Evolutionary conservation across 1,284 basidiomycete species (phyloP).

Genomic region (Coniophora puteana): DNA sequence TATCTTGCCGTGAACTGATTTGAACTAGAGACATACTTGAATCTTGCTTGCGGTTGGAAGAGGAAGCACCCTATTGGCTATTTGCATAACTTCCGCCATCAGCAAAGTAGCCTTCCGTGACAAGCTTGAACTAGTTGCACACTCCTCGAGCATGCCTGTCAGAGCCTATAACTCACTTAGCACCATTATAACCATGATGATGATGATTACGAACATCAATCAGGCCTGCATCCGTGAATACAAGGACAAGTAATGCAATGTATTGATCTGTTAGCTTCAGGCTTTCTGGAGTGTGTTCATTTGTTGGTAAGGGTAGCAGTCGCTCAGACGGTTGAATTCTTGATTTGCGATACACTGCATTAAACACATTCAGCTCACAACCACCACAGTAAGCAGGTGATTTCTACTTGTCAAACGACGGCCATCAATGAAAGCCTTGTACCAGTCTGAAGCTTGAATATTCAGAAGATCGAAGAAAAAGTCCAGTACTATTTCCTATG

Average conservation of each 20-base stretch:
- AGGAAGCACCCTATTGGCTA: constrained; percentile 89
- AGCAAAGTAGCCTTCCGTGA: constrained; percentile 87
- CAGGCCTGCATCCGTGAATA: constrained; percentile 86
- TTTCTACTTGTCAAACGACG: constrained; percentile 81
- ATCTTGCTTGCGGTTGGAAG: constrained; percentile 78
- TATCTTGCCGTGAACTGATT: too few species aligned
- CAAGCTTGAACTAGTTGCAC: constrained; percentile 62
- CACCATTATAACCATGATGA: background rate
- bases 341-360: constrained; percentile 65
- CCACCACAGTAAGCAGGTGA: constrained; percentile 6
- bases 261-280: constrained; percentile 93
- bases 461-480: constrained; percentile 94
- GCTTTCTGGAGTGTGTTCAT: constrained; percentile 54
- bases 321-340: constrained; percentile 35
- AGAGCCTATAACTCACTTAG: constrained; percentile 57
- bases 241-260: constrained; percentile 82
- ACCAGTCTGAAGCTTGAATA: constrained; percentile 88
- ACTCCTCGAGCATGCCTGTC: constrained; percentile 79
- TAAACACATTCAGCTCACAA: constrained; percentile 1
- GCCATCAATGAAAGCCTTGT: constrained; percentile 85
- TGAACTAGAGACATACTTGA: constrained; percentile 48
- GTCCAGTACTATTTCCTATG: constrained; percentile 86
- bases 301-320: constrained; percentile 28
- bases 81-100: constrained; percentile 88
- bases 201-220: constrained; percentile 61